Conservation (phyloP, 129 eudicot genomes). For the Flaveria linearis region DNA sequence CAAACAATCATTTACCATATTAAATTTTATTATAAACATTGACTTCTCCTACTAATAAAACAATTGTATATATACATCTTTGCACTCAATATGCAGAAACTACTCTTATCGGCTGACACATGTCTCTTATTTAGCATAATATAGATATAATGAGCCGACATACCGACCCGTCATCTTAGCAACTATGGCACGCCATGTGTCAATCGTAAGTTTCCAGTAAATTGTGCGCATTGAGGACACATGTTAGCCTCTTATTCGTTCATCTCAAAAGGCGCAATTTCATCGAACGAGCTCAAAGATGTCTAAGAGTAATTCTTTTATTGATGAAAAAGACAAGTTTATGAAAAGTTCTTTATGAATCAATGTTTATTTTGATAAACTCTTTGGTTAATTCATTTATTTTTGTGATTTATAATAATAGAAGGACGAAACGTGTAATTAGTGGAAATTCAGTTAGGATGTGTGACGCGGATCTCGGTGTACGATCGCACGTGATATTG, state of each 20-base stretch:
- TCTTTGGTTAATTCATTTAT: not conserved
- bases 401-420: not conserved
- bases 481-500: constrained; percentile 27
- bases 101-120: too few relatives aligned
- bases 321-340: not conserved
- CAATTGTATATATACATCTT: too few relatives aligned
- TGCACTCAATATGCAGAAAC: not conserved
- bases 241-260: not conserved
- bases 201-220: too few relatives aligned
- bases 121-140: not conserved
- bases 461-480: constrained; percentile 31
- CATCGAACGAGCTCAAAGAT: not conserved
- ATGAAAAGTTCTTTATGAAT: not conserved
- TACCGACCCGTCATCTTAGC: not conserved
- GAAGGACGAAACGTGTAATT: not conserved
- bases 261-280: not conserved
- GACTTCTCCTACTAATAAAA: too few relatives aligned
- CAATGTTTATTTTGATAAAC: not conserved
- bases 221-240: not conserved
- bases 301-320: not conserved
- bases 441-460: not conserved
- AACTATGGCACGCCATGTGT: too few relatives aligned
- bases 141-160: not conserved
- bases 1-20: too few relatives aligned
- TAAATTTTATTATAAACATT: too few relatives aligned